These are phyloP conservation scores for Hymenoscyphus salicellus DNA, from an alignment of 2,329 filamentous ascomycete species.

Conservation along the genomic window DNA sequence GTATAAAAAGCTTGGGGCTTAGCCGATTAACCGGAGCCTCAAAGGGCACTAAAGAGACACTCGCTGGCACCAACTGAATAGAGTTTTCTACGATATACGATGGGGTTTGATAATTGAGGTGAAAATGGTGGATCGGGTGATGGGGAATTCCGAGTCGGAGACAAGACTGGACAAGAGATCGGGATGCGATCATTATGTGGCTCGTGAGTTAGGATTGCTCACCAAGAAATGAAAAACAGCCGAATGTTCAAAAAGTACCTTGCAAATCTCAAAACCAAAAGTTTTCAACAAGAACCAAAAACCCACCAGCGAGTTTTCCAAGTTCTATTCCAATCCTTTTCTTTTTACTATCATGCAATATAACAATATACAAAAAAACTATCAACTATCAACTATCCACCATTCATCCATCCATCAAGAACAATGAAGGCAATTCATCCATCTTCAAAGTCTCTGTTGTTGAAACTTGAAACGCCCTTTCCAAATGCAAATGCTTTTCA, in stretches of 20 bases:
- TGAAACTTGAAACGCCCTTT: not conserved
- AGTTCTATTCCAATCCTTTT: not conserved
- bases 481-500: not conserved
- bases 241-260: not conserved
- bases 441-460: constrained; percentile 1
- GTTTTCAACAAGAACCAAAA: not conserved
- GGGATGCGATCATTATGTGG: not conserved
- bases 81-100: not conserved
- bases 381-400: not conserved
- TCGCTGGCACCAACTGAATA: not conserved
- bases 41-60: not conserved
- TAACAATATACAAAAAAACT: constrained; percentile 1
- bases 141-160: not conserved
- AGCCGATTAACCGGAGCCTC: not conserved
- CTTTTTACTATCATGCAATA: constrained; percentile 1
- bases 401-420: constrained; percentile 2
- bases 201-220: not conserved
- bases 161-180: not conserved
- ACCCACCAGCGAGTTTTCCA: not conserved
- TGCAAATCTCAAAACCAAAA: not conserved
- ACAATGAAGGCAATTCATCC: not conserved
- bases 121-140: not conserved
- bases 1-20: not conserved
- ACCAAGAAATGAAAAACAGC: not conserved
- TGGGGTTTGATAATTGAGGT: not conserved